Conservation (phyloP, 441 rosid species). For the Syzygium syzygioides region DNA sequence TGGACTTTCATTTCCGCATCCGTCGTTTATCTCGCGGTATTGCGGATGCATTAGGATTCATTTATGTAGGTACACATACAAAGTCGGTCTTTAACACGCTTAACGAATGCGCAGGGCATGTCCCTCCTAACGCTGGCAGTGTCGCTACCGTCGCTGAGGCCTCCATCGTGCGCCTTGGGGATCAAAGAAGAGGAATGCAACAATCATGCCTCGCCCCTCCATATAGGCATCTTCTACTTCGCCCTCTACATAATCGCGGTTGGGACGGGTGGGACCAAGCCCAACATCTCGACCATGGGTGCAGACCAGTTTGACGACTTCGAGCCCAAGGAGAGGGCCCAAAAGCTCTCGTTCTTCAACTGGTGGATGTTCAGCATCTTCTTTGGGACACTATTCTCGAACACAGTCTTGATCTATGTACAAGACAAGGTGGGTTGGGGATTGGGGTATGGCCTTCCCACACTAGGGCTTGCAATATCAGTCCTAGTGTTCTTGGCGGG, state of each 20-base stretch:
- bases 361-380: slow-evolving; percentile 20
- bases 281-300: slow-evolving; percentile 14
- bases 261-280: slow-evolving; percentile 13
- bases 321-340: slow-evolving; percentile 6
- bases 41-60: not conserved
- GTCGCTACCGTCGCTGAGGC: slow-evolving; percentile 3
- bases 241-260: slow-evolving; percentile 4
- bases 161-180: not conserved
- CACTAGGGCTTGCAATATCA: not conserved
- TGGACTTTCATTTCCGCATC: slow-evolving; percentile 30
- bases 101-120: slow-evolving; percentile 2
- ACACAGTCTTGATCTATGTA: not conserved
- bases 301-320: slow-evolving; percentile 16
- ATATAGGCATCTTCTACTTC: not conserved
- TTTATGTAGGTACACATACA: not conserved
- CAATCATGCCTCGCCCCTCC: not conserved
- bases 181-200: not conserved
- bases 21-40: slow-evolving; percentile 22
- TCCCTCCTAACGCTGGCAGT: not conserved
- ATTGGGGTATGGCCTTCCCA: slow-evolving; percentile 2
- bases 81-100: not conserved
- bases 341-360: slow-evolving; percentile 12
- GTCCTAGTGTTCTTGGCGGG: slow-evolving; percentile 2
- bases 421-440: not conserved
- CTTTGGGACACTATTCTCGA: slow-evolving; percentile 1